A percentile compares a stretch with the other conserved stretches of the same genome.
Evolutionary conservation across 441 rosid species (phyloP).

Genomic region (Euphorbia schlechtendalii): DNA sequence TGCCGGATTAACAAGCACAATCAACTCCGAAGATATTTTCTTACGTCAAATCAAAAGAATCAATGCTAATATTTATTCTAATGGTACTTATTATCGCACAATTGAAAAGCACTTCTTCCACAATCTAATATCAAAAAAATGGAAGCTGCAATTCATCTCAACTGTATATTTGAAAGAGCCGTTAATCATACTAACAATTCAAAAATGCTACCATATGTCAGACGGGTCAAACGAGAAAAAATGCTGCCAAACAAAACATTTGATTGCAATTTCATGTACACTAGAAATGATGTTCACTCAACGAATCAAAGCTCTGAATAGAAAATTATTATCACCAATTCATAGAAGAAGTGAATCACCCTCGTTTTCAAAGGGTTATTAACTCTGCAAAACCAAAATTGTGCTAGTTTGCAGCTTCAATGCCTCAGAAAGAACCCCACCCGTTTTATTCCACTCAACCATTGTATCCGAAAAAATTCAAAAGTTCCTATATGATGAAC

Average conservation of each 20-base stretch:
- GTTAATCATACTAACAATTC: too few relatives aligned
- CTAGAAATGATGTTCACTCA: background rate
- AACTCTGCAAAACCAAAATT: conserved; percentile 16
- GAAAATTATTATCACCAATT: background rate
- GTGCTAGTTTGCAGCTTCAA: background rate
- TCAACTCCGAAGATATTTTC: too few relatives aligned
- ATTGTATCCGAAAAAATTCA: background rate
- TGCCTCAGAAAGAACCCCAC: conserved; percentile 12
- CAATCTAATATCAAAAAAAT: too few relatives aligned
- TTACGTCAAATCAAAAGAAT: too few relatives aligned
- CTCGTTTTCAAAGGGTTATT: background rate
- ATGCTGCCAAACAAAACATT: background rate
- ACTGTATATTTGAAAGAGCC: too few relatives aligned
- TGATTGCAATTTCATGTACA: background rate
- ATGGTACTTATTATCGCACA: too few relatives aligned
- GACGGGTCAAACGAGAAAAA: too few relatives aligned
- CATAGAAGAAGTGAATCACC: background rate
- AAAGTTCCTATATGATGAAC: background rate
- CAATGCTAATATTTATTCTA: too few relatives aligned
- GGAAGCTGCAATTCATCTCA: too few relatives aligned
- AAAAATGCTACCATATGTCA: too few relatives aligned
- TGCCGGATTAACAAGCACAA: too few relatives aligned
- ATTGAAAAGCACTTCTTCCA: too few relatives aligned
- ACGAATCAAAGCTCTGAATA: background rate
- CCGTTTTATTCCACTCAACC: conserved; percentile 9